Base-by-base conservation (phyloP, 2,329 filamentous ascomycete genomes). In the Pyrenophora seminiperda region DNA sequence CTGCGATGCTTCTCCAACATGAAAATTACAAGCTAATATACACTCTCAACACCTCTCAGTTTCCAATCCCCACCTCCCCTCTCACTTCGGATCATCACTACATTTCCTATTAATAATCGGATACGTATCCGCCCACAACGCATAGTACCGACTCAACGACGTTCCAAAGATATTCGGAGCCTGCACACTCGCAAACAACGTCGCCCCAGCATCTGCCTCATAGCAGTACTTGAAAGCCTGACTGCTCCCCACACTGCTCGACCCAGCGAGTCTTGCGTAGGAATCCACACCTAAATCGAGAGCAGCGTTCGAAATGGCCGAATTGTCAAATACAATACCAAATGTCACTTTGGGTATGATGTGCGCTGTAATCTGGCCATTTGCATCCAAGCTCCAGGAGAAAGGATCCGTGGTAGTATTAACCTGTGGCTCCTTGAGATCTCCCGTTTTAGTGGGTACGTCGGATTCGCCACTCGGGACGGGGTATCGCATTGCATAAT, bases 281-380 rank as follows among this genome's bases (percentile, higher is more conserved):
- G 18, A 17, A 13, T 29, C n/a, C n/a, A 14, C 4, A 29, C 29
- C 19, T 1, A 14, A 29, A 18, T 39, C 20, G n/a, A 39, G 4
- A 10, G 34, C 34, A 22, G 10, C 34, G 17, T 47, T 32, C 9
- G 43, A 19, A 30, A 39, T 39, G 15, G 33, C 33, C 3, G 32
- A 38, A 11, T 17, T 36, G 18, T 46, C 42, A 18, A 46, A 39
- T 5, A 45, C 18, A 13, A 39, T 46, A 13, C 33, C 42, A 38
- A 38, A 39, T 11, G 33, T 46, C 3, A 46, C 33, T 27, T 39
- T 43, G 7, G 41, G 41, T 4, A 13, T 43, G 41, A 43, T 22
- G 18, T 34, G 41, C 5, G 41, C 41, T 4, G 29, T 43, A 11
- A 33, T 5, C 13, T 43, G 29, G 15, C 41, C 41, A 18, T 33